Conservation (phyloP, 2,329 filamentous ascomycete genomes). For the Epichloe aotearoae region DNA sequence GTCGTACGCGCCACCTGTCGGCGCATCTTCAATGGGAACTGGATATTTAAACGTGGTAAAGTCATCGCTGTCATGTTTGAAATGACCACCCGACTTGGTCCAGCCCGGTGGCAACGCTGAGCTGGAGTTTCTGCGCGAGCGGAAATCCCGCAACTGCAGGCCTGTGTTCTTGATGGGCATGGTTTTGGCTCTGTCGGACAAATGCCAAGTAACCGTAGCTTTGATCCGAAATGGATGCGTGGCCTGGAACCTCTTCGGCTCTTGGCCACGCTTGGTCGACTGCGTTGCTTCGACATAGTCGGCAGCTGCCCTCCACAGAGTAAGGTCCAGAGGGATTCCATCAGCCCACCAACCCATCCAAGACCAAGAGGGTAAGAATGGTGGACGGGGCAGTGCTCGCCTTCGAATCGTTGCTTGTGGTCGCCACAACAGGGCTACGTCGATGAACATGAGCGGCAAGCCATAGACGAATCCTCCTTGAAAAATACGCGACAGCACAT, state of each 20-base stretch:
- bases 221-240: conserved; percentile 25
- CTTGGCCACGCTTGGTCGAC: conserved; percentile 17
- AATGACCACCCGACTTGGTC: conserved; percentile 23
- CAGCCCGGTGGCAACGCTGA: conserved; percentile 25
- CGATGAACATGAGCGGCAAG: conserved; percentile 33
- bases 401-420: conserved; percentile 29
- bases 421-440: conserved; percentile 31
- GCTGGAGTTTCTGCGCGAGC: conserved; percentile 19
- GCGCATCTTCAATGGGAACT: conserved; percentile 24
- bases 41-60: conserved; percentile 28
- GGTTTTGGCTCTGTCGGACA: conserved; percentile 25
- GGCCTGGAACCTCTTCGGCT: conserved; percentile 22
- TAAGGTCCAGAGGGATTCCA: conserved; percentile 27
- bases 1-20: conserved; percentile 17
- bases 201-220: conserved; percentile 23
- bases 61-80: conserved; percentile 27
- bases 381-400: conserved; percentile 21
- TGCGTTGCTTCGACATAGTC: conserved; percentile 29
- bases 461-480: conserved; percentile 30
- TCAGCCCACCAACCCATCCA: conserved; percentile 37
- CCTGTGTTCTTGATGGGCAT: conserved; percentile 24
- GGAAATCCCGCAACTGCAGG: conserved; percentile 25
- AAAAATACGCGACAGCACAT: conserved; percentile 27
- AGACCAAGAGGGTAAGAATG: conserved; percentile 31
- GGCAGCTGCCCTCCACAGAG: conserved; percentile 28